Base-by-base conservation (phyloP, 2,329 filamentous ascomycete genomes). In the Clarireedia paspali region DNA sequence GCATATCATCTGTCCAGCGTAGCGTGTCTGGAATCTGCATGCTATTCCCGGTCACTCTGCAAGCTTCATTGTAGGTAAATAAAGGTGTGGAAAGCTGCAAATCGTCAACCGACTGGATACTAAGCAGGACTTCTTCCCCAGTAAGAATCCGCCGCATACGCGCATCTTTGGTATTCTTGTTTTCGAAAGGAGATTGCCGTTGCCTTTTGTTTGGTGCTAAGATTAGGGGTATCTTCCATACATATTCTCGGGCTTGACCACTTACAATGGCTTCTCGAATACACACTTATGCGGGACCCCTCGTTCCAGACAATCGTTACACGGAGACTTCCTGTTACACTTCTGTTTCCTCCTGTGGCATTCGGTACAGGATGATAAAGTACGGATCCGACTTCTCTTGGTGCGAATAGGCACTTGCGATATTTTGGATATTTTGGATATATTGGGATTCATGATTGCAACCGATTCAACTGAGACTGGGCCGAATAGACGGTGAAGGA, bases 331-430 rank as follows among this genome's bases (percentile, higher is more conserved):
- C 15, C 59, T 50, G 49, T 62, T 53, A 47, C 64, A 66, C 50
- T 60, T 64, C 42, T 66, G 63, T 44, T 66, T 66, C 23, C 62
- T 55, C 23, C 62, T 56, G 36, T 64, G 59, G 24, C 63, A 66
- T 45, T 65, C 63, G 12, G 55, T 59, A 50, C 62, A 64, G 2
- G 60, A 61, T 9, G 60, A 30, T 10, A 57, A 20, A 2, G 40
- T 55, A 26, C 62, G 58, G 46, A 60, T 60, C 30, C 62, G 59
- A 48, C 54, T 62, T 36, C 42, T 49, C 42, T 53, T 53, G 10
- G n/a, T 14, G 30, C 44, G 26, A 36, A 10, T 34, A 10, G 30
- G 20, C 30, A 40, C 20, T 36, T 53, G 49, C 26, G 34, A 9
- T 4, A 10, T 26, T 44, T 17, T 23, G 20, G 34, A 14, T 4